Evolutionary conservation across 345 rosid genomes (phyloP).

Genomic region (Dimocarpus longan): DNA sequence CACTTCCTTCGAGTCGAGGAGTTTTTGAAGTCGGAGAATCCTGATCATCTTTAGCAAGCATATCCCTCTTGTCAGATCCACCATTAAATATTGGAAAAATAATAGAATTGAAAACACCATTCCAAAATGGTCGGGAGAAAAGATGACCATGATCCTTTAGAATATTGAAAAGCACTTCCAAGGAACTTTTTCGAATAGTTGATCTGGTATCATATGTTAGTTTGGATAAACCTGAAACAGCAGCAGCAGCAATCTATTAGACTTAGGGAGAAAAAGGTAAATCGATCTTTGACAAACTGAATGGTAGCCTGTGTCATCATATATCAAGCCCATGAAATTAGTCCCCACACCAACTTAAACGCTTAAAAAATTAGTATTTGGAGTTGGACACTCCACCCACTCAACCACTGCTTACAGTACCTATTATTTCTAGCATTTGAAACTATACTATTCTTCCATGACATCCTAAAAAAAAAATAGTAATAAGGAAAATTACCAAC

Average conservation of each 20-base stretch:
- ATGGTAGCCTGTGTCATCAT: not conserved
- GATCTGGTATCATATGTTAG: slow-evolving; percentile 83
- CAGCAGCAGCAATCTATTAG: slow-evolving; percentile 13
- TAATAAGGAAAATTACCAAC: slow-evolving; percentile 2
- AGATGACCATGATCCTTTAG: slow-evolving; percentile 96
- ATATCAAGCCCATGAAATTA: not conserved
- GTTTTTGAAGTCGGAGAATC: slow-evolving; percentile 42
- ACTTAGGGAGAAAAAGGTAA: slow-evolving; percentile 7
- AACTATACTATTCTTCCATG: not conserved
- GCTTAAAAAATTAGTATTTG: not conserved
- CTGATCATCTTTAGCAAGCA: slow-evolving; percentile 42
- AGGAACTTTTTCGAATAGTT: slow-evolving; percentile 80
- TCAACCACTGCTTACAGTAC: not conserved
- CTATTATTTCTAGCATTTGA: not conserved
- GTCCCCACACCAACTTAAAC: not conserved
- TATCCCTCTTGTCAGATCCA: slow-evolving; percentile 45
- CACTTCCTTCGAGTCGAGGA: slow-evolving; percentile 48
- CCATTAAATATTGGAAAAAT: slow-evolving; percentile 67
- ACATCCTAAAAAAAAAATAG: not conserved
- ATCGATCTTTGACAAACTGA: not conserved
- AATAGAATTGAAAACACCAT: slow-evolving; percentile 55
- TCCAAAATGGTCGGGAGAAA: slow-evolving; percentile 79
- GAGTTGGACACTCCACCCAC: not conserved
- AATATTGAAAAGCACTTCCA: slow-evolving; percentile 93
- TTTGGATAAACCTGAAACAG: slow-evolving; percentile 81